Conservation (phyloP, 164 flowering plant species). For the Nymphaea colorata region DNA sequence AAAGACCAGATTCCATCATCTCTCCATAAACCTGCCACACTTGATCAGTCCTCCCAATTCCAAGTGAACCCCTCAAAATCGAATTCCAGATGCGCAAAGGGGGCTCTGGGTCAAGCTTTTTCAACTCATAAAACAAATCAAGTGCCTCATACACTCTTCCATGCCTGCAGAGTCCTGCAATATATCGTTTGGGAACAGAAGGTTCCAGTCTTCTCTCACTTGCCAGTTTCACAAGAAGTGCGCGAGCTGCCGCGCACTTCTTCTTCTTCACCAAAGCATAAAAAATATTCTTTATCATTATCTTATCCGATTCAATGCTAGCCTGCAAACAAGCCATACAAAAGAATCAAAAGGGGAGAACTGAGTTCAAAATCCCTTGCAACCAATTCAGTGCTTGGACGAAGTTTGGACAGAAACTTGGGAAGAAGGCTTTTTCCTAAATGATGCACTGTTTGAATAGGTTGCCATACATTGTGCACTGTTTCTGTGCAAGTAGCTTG, state of each 20-base stretch:
- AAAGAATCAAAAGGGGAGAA: background rate
- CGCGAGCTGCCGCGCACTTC: background rate
- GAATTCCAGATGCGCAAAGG: conserved; percentile 40
- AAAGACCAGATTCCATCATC: conserved; percentile 32
- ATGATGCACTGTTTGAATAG: background rate
- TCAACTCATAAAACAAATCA: conserved; percentile 43
- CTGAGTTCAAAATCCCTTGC: background rate
- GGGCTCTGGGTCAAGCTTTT: conserved; percentile 18
- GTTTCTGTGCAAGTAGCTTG: background rate
- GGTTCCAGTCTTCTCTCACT: conserved; percentile 20
- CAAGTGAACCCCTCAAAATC: conserved; percentile 42
- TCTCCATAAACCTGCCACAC: conserved; percentile 42
- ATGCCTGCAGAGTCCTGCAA: conserved; percentile 31
- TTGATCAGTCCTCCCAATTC: conserved; percentile 25
- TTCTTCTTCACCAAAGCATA: background rate
- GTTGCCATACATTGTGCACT: background rate
- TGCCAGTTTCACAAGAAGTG: too few species aligned
- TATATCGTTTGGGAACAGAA: conserved; percentile 23
- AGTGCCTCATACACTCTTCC: conserved; percentile 51
- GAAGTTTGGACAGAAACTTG: too few species aligned
- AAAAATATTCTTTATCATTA: too few species aligned
- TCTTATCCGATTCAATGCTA: background rate
- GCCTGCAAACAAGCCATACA: background rate
- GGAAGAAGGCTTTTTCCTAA: background rate
- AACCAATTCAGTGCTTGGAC: too few species aligned